Percentiles rank a stretch among this genome's conserved stretches.
Evolutionary conservation across 768 basidiomycete genomes (phyloP).

Genomic region (Leccinum obscurum): DNA sequence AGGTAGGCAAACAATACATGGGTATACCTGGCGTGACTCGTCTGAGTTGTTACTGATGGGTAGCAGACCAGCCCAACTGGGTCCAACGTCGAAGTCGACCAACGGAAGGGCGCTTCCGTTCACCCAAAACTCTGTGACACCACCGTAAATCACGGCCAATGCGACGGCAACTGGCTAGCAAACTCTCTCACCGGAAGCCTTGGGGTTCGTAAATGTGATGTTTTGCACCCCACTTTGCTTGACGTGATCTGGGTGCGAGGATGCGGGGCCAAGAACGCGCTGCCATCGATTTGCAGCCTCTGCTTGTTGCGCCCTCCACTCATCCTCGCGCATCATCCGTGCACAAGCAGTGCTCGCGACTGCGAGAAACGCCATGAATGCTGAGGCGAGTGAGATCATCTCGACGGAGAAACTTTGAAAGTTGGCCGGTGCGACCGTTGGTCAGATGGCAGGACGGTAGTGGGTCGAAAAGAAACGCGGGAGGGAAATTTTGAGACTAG

Average conservation of each 20-base stretch:
- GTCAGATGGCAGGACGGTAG: background rate
- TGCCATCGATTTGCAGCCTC: slow-evolving; percentile 48
- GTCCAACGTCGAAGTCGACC: slow-evolving; percentile 72
- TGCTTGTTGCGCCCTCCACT: slow-evolving; percentile 44
- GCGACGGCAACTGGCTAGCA: background rate
- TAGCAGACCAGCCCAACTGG: slow-evolving; percentile 72
- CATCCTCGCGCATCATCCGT: slow-evolving; percentile 37
- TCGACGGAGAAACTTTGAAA: background rate
- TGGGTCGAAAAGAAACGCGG: background rate
- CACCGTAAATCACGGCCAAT: background rate
- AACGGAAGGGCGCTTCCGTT: slow-evolving; percentile 64
- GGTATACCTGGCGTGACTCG: slow-evolving; percentile 64
- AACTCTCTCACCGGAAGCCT: slow-evolving; percentile 50
- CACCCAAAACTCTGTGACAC: slow-evolving; percentile 61
- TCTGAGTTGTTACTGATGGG: slow-evolving; percentile 61
- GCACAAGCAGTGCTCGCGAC: slow-evolving; percentile 8
- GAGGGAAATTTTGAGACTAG: background rate
- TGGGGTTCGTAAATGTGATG: slow-evolving; percentile 70
- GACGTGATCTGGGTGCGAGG: background rate
- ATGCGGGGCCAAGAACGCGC: slow-evolving; percentile 3
- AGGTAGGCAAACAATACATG: background rate
- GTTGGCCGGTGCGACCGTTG: background rate
- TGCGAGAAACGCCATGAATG: slow-evolving; percentile 13
- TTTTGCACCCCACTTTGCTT: slow-evolving; percentile 45
- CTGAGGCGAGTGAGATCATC: slow-evolving; percentile 16